These are phyloP conservation scores for Themeda triandra DNA, from an alignment of 176 grass and related monocot genomes.

Conservation along the genomic window DNA sequence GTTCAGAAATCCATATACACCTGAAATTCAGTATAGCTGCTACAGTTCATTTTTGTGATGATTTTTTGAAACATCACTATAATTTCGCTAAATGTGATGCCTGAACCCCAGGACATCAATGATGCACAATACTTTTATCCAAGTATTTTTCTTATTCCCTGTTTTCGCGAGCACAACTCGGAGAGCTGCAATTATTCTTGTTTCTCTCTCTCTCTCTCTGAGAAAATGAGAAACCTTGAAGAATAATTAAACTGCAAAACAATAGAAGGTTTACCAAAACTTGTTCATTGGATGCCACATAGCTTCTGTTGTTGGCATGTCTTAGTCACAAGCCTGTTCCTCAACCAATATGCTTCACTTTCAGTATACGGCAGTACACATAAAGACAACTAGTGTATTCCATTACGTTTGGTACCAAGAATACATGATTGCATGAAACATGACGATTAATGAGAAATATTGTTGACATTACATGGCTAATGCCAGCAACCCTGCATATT, in stretches of 20 bases:
- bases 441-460: not conserved
- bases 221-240: conserved; percentile 42
- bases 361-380: conserved; percentile 1
- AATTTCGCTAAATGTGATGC: not conserved
- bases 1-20: not conserved
- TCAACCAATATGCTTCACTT: conserved; percentile 37
- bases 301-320: conserved; percentile 45
- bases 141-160: not conserved
- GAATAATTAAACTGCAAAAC: conserved; percentile 30
- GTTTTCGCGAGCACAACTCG: not conserved
- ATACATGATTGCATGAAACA: not conserved
- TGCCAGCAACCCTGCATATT: not conserved
- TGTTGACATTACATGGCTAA: not conserved
- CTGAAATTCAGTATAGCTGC: not conserved
- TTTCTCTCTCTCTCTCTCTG: too few relatives aligned
- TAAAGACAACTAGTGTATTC: not conserved
- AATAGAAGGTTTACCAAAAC: conserved; percentile 46
- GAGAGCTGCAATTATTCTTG: not conserved
- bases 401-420: conserved; percentile 14
- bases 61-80: not conserved
- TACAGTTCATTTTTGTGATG: not conserved
- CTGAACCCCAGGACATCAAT: not conserved
- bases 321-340: conserved; percentile 34
- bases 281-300: conserved; percentile 24
- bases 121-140: conserved; percentile 11